Percentiles rank a stretch among this genome's conserved stretches.
phyloP scores from a whole-genome alignment of 352 stramenopile genomes.

The Elongisporangium senticosum region DNA sequence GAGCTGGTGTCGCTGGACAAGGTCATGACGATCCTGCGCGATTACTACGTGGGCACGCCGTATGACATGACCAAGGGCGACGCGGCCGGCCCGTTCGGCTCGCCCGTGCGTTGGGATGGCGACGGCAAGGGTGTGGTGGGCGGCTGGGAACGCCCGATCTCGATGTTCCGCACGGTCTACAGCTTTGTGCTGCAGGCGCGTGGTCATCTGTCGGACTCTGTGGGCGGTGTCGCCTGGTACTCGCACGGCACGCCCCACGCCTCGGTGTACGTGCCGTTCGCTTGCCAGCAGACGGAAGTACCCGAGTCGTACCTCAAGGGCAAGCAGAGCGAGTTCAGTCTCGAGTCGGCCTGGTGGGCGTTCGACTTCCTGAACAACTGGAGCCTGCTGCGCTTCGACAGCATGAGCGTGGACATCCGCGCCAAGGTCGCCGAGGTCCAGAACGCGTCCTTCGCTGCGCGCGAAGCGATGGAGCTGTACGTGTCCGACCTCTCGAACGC shows the following conservation, averaged over 20 bases:
- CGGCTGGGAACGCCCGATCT: conserved; percentile 83
- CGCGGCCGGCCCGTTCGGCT: conserved; percentile 81
- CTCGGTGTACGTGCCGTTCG: conserved; percentile 53
- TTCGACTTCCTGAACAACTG: conserved; percentile 78
- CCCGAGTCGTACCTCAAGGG: conserved; percentile 41
- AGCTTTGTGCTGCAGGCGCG: conserved; percentile 58
- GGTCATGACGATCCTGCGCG: conserved; percentile 68
- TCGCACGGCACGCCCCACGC: conserved; percentile 40
- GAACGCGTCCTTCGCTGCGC: conserved; percentile 20
- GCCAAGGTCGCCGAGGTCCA: conserved; percentile 26
- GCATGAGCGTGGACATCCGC: conserved; percentile 40
- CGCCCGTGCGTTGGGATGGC: conserved; percentile 72
- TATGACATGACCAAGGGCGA: conserved; percentile 75
- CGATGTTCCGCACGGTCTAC: conserved; percentile 79
- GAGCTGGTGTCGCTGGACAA: conserved; percentile 32
- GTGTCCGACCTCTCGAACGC: conserved; percentile 13
- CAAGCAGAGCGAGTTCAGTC: conserved; percentile 48
- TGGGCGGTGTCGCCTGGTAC: conserved; percentile 50
- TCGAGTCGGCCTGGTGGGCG: conserved; percentile 55
- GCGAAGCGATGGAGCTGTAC: conserved; percentile 20
- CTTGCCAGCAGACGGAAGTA: conserved; percentile 28
- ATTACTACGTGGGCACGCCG: conserved; percentile 82
- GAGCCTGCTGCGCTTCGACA: conserved; percentile 56
- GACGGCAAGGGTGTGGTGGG: conserved; percentile 32
- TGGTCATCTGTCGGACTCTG: conserved; percentile 15